Base-by-base conservation (phyloP, 345 rosid species). In the Populus davidiana region DNA sequence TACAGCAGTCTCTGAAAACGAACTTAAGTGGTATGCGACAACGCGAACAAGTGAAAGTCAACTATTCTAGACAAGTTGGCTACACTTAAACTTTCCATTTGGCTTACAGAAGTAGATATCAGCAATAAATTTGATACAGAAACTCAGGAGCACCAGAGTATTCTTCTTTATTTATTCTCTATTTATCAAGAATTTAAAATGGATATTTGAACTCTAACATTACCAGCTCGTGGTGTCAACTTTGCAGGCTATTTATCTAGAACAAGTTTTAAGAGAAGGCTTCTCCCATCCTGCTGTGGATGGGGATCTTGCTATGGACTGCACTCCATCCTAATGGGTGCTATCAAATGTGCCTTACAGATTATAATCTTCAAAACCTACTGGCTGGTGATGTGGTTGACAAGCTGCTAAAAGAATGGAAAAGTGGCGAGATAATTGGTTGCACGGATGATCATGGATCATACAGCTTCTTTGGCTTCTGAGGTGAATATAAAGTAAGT, bases 11-110 rank as follows among this genome's bases (percentile, higher is more conserved):
- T 93, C 91, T 10, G 97, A 94, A 81, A 91, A 93, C 72, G 98
- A 94, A 75, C 91, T 93, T 5, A 93, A 94, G 75, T 94, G 98
- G 98, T 89, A 90, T 52, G 94, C 94, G 4, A 93, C 95, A n/a
- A 77, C 89, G 92, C 0, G 73, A 83, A 31, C 90, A 86, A 75
- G 99, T 98, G 65, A 82, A 82, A 70, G 36, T 85, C 11, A 90
- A 93, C 67, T 94, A 86, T 85, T 31, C 76, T 95, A 0, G 97
- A 95, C 82, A 95, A 95, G 65, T 69, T 95, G 77, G 96, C 91
- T 21, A 79, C 90, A 0, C 87, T 95, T 3, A 72, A 80, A 17
- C 91, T 90, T n/a, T 96, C 99, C 2, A 87, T 93, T 29, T 91
- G 97, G 97, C 94, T 93, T 31, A 93, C 99, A 3, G 99, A 95